Evolutionary conservation across 176 grass and related monocot species (phyloP), one percentile per base, ranked within the genome.

Genomic region (Dendrocalamus sinicus): DNA sequence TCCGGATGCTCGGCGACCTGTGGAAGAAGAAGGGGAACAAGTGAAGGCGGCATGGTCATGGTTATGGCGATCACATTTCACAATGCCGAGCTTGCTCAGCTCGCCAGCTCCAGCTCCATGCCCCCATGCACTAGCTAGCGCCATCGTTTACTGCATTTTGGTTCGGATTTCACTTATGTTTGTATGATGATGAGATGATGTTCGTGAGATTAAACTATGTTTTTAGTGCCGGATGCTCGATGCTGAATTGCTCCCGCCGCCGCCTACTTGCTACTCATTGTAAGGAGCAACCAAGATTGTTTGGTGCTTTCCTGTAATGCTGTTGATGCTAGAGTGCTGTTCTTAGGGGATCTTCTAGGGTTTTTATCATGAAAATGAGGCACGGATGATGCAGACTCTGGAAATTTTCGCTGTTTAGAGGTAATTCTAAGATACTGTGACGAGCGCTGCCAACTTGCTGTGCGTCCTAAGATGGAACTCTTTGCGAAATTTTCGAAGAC

Each of bases 1-100:
- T 98, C 77, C 86, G 91, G 65, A 92, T 95, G 91, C 90, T 98
- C n/a, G 93, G 93, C 22, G 96, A 98, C 46, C 83, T 98, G 40
- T 98, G 96, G 96, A 98, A 88, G 88, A 98, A 98, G 91, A 95
- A 91, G 63, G 86, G 89, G 7, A 91, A 30, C 78, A 92, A 94
- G 66, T 86, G 70, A 91, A 73, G n/a, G 1, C 12, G 66, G 22
- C 65, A 8, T 54, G 37, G 19, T 13, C 50, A 22, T 74, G 70
- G 7, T 54, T 7, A 28, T 17, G 37, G 24, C 12, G 45, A 30
- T 81, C 44, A 20, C 24, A 3, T 52, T 41, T 73, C 11, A 32
- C 58, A 66, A 17, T 47, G 60, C 75, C 58, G 85, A 84, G 89
- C 85, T 84, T 35, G 75, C 73, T 85, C 78, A 4, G 44, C 66